phyloP scores from a whole-genome alignment of 495 filamentous ascomycete species.

The Penicillium chermesinum region DNA sequence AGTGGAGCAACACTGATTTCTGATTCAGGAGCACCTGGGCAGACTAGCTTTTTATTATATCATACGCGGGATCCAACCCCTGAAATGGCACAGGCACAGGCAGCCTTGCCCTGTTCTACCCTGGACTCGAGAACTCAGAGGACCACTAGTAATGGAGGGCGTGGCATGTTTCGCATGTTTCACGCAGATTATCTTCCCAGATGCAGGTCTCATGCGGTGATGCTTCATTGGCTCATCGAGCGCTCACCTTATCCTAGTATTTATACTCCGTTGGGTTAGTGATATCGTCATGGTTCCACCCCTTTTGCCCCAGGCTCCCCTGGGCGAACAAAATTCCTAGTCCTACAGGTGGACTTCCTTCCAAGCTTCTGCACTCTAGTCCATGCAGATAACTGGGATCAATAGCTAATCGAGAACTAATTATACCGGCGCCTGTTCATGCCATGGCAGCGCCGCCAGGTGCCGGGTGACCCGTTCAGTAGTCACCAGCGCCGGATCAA shows the following conservation, averaged over 20 bases:
- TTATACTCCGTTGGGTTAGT: neutral
- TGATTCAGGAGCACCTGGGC: neutral
- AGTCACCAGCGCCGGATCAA: constrained; percentile 69
- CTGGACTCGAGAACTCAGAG: too few species aligned
- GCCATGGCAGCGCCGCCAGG: constrained; percentile 40
- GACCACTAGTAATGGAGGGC: too few species aligned
- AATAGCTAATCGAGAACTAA: neutral
- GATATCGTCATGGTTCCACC: neutral
- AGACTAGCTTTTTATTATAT: too few species aligned
- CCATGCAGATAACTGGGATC: neutral
- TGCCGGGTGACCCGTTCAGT: constrained; percentile 44
- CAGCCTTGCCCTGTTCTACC: too few species aligned
- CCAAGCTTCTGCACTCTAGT: neutral
- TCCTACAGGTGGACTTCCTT: neutral
- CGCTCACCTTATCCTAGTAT: neutral
- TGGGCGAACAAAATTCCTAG: too few species aligned
- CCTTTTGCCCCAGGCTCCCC: neutral
- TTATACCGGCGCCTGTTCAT: constrained; percentile 4
- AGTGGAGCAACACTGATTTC: neutral
- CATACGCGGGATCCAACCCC: too few species aligned
- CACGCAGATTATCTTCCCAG: too few species aligned
- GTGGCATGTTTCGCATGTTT: too few species aligned
- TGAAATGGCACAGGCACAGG: too few species aligned
- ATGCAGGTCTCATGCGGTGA: too few species aligned
- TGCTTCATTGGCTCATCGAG: too few species aligned